phyloP scores from a whole-genome alignment of 306 rosid genomes.

The Lotus japonicus region DNA sequence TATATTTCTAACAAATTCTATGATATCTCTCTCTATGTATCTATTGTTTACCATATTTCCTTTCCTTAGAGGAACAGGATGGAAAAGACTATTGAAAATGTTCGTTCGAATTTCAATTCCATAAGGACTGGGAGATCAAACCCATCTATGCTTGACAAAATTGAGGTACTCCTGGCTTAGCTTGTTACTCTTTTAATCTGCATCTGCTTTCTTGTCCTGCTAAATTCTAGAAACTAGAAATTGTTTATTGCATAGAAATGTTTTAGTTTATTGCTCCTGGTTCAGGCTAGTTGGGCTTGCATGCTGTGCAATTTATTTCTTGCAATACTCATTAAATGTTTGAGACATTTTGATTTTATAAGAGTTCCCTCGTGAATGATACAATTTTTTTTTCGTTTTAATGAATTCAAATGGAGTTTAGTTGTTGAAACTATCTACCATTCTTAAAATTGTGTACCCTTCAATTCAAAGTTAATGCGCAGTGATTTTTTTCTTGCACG shows the following conservation, averaged over 20 bases:
- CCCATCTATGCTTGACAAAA: slow-evolving; percentile 90
- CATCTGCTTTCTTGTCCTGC: neutral
- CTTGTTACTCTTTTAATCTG: neutral
- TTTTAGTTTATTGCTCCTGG: neutral
- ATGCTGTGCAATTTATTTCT: neutral
- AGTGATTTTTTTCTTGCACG: slow-evolving; percentile 1
- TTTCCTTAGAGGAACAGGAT: slow-evolving; percentile 62
- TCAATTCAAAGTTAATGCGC: neutral
- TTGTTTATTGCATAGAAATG: neutral
- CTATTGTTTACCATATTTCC: neutral
- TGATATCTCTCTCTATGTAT: neutral
- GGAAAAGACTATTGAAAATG: slow-evolving; percentile 78
- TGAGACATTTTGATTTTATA: neutral
- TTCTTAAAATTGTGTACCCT: neutral
- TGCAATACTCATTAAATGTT: neutral
- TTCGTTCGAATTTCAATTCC: slow-evolving; percentile 71
- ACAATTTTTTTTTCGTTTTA: neutral
- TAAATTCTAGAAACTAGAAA: neutral
- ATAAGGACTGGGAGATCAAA: slow-evolving; percentile 85
- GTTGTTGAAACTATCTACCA: neutral
- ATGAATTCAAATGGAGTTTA: neutral
- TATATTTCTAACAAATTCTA: neutral
- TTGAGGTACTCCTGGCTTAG: slow-evolving; percentile 49
- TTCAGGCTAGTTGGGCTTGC: neutral
- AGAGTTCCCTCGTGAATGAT: neutral